Base-by-base conservation (phyloP, 768 basidiomycete species). In the Clathrus columnatus region DNA sequence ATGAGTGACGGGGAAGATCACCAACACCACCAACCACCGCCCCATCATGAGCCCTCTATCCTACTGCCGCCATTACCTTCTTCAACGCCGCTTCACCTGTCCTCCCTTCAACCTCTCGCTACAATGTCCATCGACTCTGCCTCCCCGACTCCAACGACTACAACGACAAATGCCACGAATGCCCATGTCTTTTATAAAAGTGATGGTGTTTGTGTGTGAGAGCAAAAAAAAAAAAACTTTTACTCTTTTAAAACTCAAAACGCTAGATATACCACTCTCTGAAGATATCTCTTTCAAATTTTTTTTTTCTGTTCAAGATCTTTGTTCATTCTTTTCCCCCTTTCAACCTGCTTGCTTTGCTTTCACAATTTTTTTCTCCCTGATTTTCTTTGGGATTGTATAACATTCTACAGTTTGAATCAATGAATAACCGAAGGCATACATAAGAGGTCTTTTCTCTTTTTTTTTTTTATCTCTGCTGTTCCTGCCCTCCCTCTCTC, bases 171-270 rank as follows among this genome's bases (percentile, higher is more conserved):
- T 20, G 54, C 46, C 26, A 47, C 24, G 45, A 21, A 41, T 28
- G 21, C 46, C 4, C 46, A 23, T 18, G 46, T 47, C 16, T 47
- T 47, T 20, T 28, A 47, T 17, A 55, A 55, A 46, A 46, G 16
- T 16, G 54, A 55, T 29, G 26, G 54, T 17, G 54, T 55, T 26
- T 55, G 54, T 30, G 54, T 36, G 46, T 55, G 32, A 48, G 21
- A 26, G 52, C 52, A 23, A 20, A 36, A 24, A 44, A 23, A n/a
- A 20, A 21, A 21, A 27, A 32, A 43, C 17, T 26, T 23, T 46
- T 16, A 24, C 26, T 29, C 18, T 26, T 42, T 24, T 54, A 50
- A 8, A 20, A 20, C 8, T 8, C 23, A 24, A 14, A 20, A 30
- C 49, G 24, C 49, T 24, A 20, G 49, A 50, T 50, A 30, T 26